A percentile compares a stretch with the other conserved stretches of the same genome.
phyloP scores from a whole-genome alignment of 805 yeast species.

The Candida multigemmis region DNA sequence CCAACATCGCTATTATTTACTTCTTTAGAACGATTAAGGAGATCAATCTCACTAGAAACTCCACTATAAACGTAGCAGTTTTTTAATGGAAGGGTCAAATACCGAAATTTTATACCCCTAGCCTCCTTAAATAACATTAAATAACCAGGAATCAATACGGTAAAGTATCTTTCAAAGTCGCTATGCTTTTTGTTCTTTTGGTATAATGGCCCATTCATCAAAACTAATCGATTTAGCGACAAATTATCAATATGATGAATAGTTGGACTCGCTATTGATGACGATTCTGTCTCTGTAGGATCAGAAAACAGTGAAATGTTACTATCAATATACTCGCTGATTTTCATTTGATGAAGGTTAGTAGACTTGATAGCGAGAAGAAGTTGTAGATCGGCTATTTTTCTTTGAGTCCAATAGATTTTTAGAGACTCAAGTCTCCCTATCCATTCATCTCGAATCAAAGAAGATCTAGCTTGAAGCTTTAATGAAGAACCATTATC shows the following conservation, averaged over 20 bases:
- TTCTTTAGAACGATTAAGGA: constrained; percentile 38
- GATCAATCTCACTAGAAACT: constrained; percentile 44
- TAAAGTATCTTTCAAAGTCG: constrained; percentile 52
- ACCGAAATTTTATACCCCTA: constrained; percentile 44
- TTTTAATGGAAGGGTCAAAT: constrained; percentile 51
- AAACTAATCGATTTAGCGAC: constrained; percentile 50
- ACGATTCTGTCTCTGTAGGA: constrained; percentile 44
- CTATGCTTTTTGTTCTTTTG: constrained; percentile 65
- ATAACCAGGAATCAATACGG: constrained; percentile 62
- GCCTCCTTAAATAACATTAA: constrained; percentile 54
- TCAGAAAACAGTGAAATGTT: constrained; percentile 30
- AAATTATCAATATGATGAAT: constrained; percentile 48
- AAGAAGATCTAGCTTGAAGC: constrained; percentile 47
- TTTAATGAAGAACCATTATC: no score
- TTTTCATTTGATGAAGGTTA: constrained; percentile 39
- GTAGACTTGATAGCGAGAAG: constrained; percentile 25
- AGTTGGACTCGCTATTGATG: constrained; percentile 42
- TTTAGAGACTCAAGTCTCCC: constrained; percentile 32
- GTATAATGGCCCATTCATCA: constrained; percentile 59
- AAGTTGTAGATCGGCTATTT: constrained; percentile 28
- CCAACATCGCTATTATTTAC: constrained; percentile 45
- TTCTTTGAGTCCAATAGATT: constrained; percentile 52
- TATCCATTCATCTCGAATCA: constrained; percentile 59
- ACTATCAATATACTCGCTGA: constrained; percentile 51
- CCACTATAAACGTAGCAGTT: constrained; percentile 77